Evolutionary conservation across 169 alveolate genomes (phyloP), one percentile per base, ranked within the genome.

Genomic region (Amoebophrya sp.): DNA sequence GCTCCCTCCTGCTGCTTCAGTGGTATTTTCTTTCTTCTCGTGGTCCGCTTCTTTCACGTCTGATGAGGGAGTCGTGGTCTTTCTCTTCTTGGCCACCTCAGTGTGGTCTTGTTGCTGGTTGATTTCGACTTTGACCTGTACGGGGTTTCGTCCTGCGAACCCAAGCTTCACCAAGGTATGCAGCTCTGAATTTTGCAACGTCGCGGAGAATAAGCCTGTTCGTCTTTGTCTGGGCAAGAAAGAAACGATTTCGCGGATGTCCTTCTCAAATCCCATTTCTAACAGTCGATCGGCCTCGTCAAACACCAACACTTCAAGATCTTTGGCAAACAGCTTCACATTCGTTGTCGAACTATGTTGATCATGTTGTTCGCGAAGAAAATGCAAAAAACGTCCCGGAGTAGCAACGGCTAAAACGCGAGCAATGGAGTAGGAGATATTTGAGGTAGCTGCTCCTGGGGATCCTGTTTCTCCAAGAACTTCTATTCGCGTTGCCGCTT

Each of bases 281-380:
- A 97, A 90, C 90, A 97, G 93, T 93, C 97, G 93, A 91, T 97
- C 99, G 38, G 99, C 99, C 93, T 97, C 99, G 93, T 97, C 99
- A 91, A 97, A 93, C 0, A 93, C 91, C 38, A 93, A 78, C 1
- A 93, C 93, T 89, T 93, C 83, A 6, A 65, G 26, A 6, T 65
- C n/a, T 65, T 65, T 65, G 38, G 36, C 83, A 6, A 65, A 65
- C 36, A 6, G 33, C 83, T 26, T 65, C 83, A 29, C 83, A 36
- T 26, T 26, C 39, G 3, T 65, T 29, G 3, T 12, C 36, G 33
- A 6, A 53, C n/a, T 23, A 14, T 53, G n/a, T 53, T 23, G 76
- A 23, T 23, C 76, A 10, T 10, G 76, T 47, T 47, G 6, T 47
- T 65, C 83, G 33, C 83, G 83, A 10, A 65, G 83, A 6, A 1